Conservation (phyloP, 768 basidiomycete species). For the Boletus bicolor region DNA sequence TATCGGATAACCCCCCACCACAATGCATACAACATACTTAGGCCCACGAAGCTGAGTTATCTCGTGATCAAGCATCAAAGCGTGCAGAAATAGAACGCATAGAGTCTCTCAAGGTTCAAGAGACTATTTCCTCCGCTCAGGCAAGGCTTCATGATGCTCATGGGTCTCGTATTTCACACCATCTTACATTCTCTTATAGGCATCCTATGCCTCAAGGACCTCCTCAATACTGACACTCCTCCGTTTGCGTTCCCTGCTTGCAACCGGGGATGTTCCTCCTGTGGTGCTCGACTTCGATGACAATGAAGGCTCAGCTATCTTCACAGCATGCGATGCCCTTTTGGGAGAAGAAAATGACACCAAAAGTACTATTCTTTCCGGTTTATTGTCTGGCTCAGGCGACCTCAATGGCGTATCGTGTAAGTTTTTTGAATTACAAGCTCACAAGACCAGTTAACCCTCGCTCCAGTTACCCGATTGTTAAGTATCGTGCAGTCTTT, state of each 20-base stretch:
- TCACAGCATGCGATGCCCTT: conserved; percentile 50
- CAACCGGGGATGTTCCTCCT: conserved; percentile 42
- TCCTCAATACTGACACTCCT: conserved; percentile 57
- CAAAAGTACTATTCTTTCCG: conserved; percentile 50
- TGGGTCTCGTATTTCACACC: neutral
- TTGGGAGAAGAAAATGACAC: conserved; percentile 51
- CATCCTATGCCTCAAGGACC: conserved; percentile 39
- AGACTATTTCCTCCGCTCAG: conserved; percentile 57
- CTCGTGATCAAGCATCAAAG: conserved; percentile 52
- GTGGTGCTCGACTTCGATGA: conserved; percentile 44
- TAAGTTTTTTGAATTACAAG: conserved; percentile 34
- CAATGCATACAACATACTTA: conserved; percentile 25
- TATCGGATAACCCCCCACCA: neutral
- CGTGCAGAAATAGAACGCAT: conserved; percentile 54
- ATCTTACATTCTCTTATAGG: conserved; percentile 34
- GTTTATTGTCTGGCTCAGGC: conserved; percentile 56
- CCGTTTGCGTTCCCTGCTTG: conserved; percentile 52
- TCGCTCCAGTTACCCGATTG: conserved; percentile 55
- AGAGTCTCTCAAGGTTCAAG: conserved; percentile 52
- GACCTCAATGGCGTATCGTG: conserved; percentile 62
- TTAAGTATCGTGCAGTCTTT: conserved; percentile 53
- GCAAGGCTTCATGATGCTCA: conserved; percentile 34
- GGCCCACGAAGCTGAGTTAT: conserved; percentile 63
- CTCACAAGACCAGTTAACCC: conserved; percentile 6
- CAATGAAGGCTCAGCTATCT: conserved; percentile 53